Evolutionary conservation across 1,139 yeast species (phyloP).

Genomic region (Meyerozyma carpophila): DNA sequence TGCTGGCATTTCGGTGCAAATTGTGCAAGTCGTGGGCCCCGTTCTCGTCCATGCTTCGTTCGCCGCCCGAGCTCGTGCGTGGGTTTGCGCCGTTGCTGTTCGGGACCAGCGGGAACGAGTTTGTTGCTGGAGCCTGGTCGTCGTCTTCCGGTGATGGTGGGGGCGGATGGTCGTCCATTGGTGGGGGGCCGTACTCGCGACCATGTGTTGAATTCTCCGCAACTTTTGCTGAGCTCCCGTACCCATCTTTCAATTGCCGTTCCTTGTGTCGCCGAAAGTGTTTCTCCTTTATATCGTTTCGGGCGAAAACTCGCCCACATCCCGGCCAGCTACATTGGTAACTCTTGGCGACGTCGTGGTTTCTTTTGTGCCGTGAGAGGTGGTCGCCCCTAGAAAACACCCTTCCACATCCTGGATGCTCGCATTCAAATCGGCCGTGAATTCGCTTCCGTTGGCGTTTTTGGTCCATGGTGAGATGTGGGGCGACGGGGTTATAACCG

Average conservation of each 20-base stretch:
- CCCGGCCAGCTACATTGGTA: conserved; percentile 27
- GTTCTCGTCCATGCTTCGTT: too few relatives aligned
- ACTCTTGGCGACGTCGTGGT: conserved; percentile 33
- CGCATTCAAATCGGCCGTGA: conserved; percentile 14
- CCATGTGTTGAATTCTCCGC: not conserved
- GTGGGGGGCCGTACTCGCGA: not conserved
- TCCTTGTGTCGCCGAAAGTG: conserved; percentile 29
- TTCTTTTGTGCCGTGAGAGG: conserved; percentile 36
- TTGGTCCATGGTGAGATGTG: not conserved
- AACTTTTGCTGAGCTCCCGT: conserved; percentile 6
- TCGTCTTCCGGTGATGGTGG: not conserved
- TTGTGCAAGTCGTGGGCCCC: too few relatives aligned
- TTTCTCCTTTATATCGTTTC: conserved; percentile 35
- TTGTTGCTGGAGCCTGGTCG: not conserved
- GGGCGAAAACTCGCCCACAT: conserved; percentile 38
- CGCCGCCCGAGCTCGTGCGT: too few relatives aligned
- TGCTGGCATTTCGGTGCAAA: too few relatives aligned
- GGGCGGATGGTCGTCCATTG: not conserved
- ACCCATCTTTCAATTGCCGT: not conserved
- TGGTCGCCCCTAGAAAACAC: conserved; percentile 41
- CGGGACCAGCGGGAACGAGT: not conserved
- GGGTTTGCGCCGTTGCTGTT: too few relatives aligned
- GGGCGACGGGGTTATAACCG: not conserved
- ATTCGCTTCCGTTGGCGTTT: conserved; percentile 9
- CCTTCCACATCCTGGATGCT: conserved; percentile 24